Conservation (phyloP, 129 eudicot genomes). For the Flaveria linearis region DNA sequence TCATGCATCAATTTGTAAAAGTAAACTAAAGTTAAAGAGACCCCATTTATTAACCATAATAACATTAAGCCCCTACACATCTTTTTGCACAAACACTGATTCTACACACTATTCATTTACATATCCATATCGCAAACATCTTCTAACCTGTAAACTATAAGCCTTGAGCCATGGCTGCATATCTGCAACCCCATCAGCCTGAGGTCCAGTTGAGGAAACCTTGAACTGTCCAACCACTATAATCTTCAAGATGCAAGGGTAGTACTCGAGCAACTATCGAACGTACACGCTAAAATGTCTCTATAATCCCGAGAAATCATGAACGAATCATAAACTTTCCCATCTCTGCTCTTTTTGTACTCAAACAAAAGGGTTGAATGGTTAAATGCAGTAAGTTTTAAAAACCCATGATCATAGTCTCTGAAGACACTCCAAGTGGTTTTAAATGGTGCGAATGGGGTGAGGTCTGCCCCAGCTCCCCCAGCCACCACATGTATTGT, state of each 20-base stretch:
- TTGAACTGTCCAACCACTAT: background rate
- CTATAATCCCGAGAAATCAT: constrained; percentile 64
- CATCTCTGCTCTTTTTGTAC: constrained; percentile 70
- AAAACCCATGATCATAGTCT: constrained; percentile 67
- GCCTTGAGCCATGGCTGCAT: background rate
- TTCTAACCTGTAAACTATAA: background rate
- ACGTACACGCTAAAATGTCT: constrained; percentile 64
- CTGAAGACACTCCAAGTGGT: constrained; percentile 63
- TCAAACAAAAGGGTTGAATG: constrained; percentile 66
- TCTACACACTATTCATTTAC: constrained; percentile 5
- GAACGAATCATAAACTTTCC: constrained; percentile 68
- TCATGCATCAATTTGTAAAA: background rate
- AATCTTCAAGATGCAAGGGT: constrained; percentile 54
- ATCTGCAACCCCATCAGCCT: constrained; percentile 4
- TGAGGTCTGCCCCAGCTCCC: constrained; percentile 64
- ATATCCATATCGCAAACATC: constrained; percentile 8
- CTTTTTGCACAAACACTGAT: background rate
- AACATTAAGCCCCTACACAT: constrained; percentile 20
- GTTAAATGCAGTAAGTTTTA: constrained; percentile 69
- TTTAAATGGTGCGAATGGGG: constrained; percentile 42
- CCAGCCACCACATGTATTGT: constrained; percentile 74
- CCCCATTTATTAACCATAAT: constrained; percentile 20
- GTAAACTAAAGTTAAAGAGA: background rate
- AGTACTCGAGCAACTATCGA: constrained; percentile 56
- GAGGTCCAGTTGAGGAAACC: background rate